Conservation (phyloP, 108 stramenopile genomes). For the Nitzschia palea region DNA sequence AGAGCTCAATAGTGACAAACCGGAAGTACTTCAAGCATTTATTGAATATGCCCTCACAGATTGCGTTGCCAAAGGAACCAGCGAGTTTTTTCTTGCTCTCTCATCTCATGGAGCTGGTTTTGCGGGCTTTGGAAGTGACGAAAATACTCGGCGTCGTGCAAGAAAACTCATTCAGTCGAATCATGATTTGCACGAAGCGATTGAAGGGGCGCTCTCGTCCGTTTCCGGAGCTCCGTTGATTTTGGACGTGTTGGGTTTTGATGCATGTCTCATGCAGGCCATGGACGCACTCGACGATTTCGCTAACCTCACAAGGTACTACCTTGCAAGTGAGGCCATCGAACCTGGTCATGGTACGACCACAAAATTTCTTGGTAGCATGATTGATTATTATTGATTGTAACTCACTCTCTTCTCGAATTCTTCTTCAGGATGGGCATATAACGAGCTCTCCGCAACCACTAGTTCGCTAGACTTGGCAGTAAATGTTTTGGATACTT, state of each 20-base stretch:
- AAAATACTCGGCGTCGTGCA: background rate
- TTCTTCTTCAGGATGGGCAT: slow-evolving; percentile 17
- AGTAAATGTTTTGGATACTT: background rate
- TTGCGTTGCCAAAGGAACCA: background rate
- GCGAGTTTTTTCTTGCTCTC: background rate
- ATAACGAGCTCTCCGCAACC: background rate
- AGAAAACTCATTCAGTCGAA: slow-evolving; percentile 12
- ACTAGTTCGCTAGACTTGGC: slow-evolving; percentile 1
- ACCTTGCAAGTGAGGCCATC: slow-evolving; percentile 6
- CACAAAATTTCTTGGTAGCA: background rate
- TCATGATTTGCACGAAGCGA: background rate
- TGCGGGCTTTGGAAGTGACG: slow-evolving; percentile 15
- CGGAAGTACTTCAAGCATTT: slow-evolving; percentile 1
- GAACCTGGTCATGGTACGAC: slow-evolving; percentile 13
- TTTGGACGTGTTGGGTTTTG: slow-evolving; percentile 16
- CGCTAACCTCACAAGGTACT: background rate
- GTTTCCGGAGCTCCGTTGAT: background rate
- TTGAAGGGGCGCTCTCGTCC: background rate
- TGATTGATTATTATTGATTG: background rate
- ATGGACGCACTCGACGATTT: slow-evolving; percentile 7
- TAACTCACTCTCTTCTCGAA: background rate
- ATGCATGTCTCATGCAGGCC: slow-evolving; percentile 14
- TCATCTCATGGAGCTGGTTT: slow-evolving; percentile 17
- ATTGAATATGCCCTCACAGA: slow-evolving; percentile 6
- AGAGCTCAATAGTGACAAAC: slow-evolving; percentile 8